Base-by-base conservation (phyloP, 805 yeast genomes). In the Lipomyces oligophaga region DNA sequence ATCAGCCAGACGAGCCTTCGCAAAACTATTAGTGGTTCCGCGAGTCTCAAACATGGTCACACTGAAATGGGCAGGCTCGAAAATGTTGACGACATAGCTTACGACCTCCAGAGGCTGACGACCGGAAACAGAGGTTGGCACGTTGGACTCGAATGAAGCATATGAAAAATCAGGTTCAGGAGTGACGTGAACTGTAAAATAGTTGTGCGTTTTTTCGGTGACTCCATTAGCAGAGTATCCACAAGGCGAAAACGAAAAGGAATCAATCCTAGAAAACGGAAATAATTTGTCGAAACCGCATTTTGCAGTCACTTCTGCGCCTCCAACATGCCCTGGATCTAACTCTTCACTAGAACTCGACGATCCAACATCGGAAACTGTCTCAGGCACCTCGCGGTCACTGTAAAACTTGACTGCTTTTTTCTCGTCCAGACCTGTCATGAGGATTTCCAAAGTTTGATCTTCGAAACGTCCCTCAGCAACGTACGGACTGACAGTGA, bases 111-210 rank as follows among this genome's bases (percentile, higher is more conserved):
- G 62, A 10, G 49, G 43, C 19, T 16, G 45, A 37, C 38, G 41
- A 25, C 43, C 46, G 8, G 54, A 44, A 22, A 52, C 42, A 6
- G 49, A 32, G 8, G 77, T 68, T 5, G 83, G 81, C 33, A 80
- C 85, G 64, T 86, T 90, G 18, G 96, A 80, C 64, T 93, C 97
- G 65, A 93, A 93, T 7, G 95, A 85, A 3, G 97, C 97, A 66
- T 90, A 90, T 4, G 96, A 86, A 87, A 94, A 90, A 30, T 90
- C 95, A 19, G 72, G 64, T 63, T 93, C 97, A 0, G 97, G 97
- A 0, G 98, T 93, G 34, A 93, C 85, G 63, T 93, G 97, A 48
- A 89, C 72, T 6, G 97, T 90, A 62, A 83, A 84, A 64, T 81
- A 83, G 57, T 73, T 66, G 61, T 78, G 79, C 20, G 53, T 33